A percentile compares a stretch with the other conserved stretches of the same genome.
These are phyloP conservation scores for Phascolomyces articulosus DNA, from an alignment of 371 early-diverging fungal genomes.

Conservation along the genomic window DNA sequence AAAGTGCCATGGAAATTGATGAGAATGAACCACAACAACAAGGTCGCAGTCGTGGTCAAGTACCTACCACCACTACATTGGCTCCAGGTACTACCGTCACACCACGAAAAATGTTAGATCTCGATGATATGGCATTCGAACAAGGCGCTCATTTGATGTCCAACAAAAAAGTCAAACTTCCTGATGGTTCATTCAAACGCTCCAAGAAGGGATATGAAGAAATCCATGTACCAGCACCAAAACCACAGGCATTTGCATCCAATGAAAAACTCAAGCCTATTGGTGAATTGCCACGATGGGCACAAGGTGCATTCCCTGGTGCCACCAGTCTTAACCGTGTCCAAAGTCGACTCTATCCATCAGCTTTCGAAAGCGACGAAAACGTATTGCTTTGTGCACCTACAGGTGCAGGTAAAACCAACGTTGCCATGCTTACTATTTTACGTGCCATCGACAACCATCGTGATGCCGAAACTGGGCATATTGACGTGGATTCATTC, in stretches of 20 bases:
- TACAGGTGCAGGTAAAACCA: conserved; percentile 99
- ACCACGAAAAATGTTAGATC: conserved; percentile 74
- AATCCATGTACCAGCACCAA: conserved; percentile 94
- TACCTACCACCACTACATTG: conserved; percentile 46
- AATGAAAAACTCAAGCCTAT: conserved; percentile 79
- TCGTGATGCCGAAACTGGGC: conserved; percentile 75
- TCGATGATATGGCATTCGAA: conserved; percentile 84
- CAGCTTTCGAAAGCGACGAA: conserved; percentile 88
- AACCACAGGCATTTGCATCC: conserved; percentile 63
- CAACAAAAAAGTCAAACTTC: conserved; percentile 92
- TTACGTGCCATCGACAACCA: conserved; percentile 84
- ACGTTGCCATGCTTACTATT: conserved; percentile 96
- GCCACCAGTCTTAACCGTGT: conserved; percentile 84
- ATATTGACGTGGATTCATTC: conserved; percentile 81
- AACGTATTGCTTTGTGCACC: conserved; percentile 99
- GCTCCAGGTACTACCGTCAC: conserved; percentile 54
- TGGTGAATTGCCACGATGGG: conserved; percentile 84
- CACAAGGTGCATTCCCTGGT: conserved; percentile 80
- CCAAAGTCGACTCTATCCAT: conserved; percentile 90
- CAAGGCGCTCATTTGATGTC: conserved; percentile 97
- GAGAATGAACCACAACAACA: conserved; percentile 22
- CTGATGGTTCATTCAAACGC: conserved; percentile 93
- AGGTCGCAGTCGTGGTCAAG: conserved; percentile 43
- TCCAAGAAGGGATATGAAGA: conserved; percentile 97
- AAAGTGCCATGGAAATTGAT: conserved; percentile 56